Evolutionary conservation across 108 stramenopile genomes (phyloP).

Genomic region (Cylindrotheca fusiformis): DNA sequence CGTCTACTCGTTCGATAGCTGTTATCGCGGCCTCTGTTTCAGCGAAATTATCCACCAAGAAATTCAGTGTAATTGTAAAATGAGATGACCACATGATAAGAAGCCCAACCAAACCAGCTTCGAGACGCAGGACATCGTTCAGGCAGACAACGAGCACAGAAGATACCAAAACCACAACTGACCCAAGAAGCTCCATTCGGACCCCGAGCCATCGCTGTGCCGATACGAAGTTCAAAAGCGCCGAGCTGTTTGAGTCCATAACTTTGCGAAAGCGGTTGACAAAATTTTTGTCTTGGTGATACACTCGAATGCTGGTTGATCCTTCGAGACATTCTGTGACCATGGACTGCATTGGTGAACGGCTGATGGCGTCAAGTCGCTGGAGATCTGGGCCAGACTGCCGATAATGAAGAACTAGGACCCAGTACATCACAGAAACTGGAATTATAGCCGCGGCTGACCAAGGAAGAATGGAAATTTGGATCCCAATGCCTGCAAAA

Average conservation of each 20-base stretch:
- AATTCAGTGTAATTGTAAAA: conserved; percentile 78
- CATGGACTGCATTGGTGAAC: conserved; percentile 81
- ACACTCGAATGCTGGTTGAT: conserved; percentile 69
- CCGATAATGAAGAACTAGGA: conserved; percentile 69
- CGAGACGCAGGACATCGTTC: conserved; percentile 45
- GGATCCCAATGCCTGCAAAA: conserved; percentile 54
- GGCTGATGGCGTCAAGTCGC: conserved; percentile 71
- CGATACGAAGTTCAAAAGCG: conserved; percentile 77
- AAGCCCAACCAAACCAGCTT: conserved; percentile 74
- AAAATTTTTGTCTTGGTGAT: conserved; percentile 59
- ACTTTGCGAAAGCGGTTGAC: conserved; percentile 40
- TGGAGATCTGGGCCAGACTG: conserved; percentile 78
- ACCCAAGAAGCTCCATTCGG: conserved; percentile 80
- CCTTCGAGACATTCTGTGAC: conserved; percentile 80
- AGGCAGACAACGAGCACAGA: conserved; percentile 55
- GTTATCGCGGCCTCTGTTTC: conserved; percentile 87
- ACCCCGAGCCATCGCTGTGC: conserved; percentile 85
- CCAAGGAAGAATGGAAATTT: conserved; percentile 75
- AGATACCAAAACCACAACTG: conserved; percentile 59
- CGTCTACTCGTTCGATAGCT: conserved; percentile 73
- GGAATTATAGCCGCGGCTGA: conserved; percentile 54
- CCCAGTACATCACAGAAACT: conserved; percentile 47
- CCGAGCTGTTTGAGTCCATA: conserved; percentile 55
- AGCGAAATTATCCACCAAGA: conserved; percentile 67
- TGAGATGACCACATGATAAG: conserved; percentile 75